Base-by-base conservation (phyloP, 148 eudicot species). In the Fagopyrum tataricum region DNA sequence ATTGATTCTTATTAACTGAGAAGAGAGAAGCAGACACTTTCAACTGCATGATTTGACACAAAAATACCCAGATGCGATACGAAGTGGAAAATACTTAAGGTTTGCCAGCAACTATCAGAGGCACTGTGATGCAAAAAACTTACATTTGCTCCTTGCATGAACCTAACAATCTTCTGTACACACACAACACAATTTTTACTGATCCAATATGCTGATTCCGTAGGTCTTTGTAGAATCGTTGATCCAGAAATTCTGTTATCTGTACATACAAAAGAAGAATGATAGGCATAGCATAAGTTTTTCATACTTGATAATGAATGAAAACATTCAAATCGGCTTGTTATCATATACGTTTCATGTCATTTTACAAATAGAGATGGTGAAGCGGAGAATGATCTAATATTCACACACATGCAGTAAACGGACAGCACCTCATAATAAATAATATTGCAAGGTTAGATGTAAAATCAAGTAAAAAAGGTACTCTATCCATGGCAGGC, bases 121-220 rank as follows among this genome's bases (percentile, higher is more conserved):
- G 67, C 41, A 62, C 31, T 62, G 37, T 62, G 67, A 62, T 62
- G 67, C 7, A 14, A 13, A 39, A 72, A 79, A 88, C 97, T 90
- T 90, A 92, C 97, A 92, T 88, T 82, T 92, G 96, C 86, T 88
- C 90, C 87, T 90, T 92, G 81, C 97, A 92, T 79, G 96, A 79
- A 67, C 89, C 81, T 74, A 90, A 75, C 81, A 92, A 81, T 84
- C 84, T 92, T 83, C 88, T 83, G 81, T 90, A 92, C 73, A 92
- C 72, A 72, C 87, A 83, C 67, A 85, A 72, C 76, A 90, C 96
- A 79, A 84, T 82, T 80, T 88, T 88, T 74, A 82, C 97, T 53
- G 93, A 88, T 74, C 91, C 96, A 67, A 85, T 64, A 67, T 87
- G 82, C 74, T 85, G 87, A 80, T 80, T 88, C 74, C 97, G 82